Conservation (phyloP, 1,284 basidiomycete genomes). For the Fomitopsis betulina region DNA sequence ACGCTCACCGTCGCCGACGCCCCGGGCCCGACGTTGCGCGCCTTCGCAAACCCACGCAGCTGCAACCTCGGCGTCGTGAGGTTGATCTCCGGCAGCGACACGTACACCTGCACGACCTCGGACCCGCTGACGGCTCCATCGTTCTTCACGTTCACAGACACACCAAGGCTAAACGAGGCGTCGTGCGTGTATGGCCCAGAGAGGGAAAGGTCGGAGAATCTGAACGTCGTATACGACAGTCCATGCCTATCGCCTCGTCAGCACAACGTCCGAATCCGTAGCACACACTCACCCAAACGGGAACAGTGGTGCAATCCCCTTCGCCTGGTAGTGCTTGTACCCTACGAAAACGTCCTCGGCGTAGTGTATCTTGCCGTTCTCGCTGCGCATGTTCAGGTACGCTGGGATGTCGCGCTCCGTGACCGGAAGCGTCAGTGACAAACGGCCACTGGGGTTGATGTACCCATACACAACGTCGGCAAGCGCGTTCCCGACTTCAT, state of each 20-base stretch:
- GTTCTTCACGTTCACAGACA: slow-evolving; percentile 51
- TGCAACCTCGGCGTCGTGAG: slow-evolving; percentile 52
- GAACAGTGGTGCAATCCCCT: slow-evolving; percentile 54
- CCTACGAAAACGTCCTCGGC: slow-evolving; percentile 67
- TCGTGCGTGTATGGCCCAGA: slow-evolving; percentile 27
- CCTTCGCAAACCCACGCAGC: slow-evolving; percentile 60
- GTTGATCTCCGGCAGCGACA: slow-evolving; percentile 50
- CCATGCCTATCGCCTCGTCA: slow-evolving; percentile 43
- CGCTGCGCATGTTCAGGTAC: slow-evolving; percentile 52
- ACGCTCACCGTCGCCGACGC: slow-evolving; percentile 36
- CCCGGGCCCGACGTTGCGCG: slow-evolving; percentile 41
- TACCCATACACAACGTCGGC: slow-evolving; percentile 71
- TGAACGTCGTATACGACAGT: slow-evolving; percentile 70
- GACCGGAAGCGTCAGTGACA: slow-evolving; percentile 65
- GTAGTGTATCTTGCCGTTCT: slow-evolving; percentile 63
- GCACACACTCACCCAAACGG: slow-evolving; percentile 54
- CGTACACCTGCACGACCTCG: slow-evolving; percentile 66
- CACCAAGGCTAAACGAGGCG: slow-evolving; percentile 27
- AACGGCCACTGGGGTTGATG: slow-evolving; percentile 66
- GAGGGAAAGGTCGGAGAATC: slow-evolving; percentile 40
- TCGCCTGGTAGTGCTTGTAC: slow-evolving; percentile 66
- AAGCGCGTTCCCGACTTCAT: slow-evolving; percentile 72
- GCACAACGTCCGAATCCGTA: neutral
- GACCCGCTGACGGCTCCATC: slow-evolving; percentile 52
- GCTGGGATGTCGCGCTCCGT: slow-evolving; percentile 64